Percentiles rank a stretch among this genome's conserved stretches.
Evolutionary conservation across 2,329 filamentous ascomycete genomes (phyloP).

Genomic region (Tolypocladium tropicale): DNA sequence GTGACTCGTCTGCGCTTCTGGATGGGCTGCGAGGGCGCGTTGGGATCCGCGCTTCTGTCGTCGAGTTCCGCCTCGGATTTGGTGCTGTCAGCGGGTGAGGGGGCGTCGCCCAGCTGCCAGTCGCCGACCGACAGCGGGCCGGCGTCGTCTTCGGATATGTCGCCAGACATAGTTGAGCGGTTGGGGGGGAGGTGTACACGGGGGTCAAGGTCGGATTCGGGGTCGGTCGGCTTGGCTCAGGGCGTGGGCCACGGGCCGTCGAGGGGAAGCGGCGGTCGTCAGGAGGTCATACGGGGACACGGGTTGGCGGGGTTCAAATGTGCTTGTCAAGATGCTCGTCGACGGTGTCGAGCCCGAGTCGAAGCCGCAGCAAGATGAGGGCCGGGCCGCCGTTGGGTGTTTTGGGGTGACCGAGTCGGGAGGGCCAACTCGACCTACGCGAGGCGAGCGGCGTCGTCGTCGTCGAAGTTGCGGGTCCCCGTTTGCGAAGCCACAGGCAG

Average conservation of each 20-base stretch:
- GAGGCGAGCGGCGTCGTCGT: constrained; percentile 4
- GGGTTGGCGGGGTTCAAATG: neutral
- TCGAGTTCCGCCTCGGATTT: constrained; percentile 31
- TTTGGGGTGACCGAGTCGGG: neutral
- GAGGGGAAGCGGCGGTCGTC: neutral
- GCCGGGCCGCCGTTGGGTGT: neutral
- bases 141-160: constrained; percentile 34
- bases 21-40: constrained; percentile 42
- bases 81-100: constrained; percentile 30
- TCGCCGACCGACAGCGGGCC: constrained; percentile 21
- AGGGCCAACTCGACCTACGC: neutral
- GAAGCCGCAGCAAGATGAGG: neutral
- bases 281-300: constrained; percentile 6
- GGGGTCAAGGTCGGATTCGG: neutral
- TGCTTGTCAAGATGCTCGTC: neutral
- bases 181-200: constrained; percentile 3
- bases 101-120: constrained; percentile 25
- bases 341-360: neutral
- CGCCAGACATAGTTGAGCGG: constrained; percentile 20
- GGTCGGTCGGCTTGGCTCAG: neutral
- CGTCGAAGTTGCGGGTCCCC: constrained; percentile 13
- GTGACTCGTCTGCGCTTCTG: constrained; percentile 73
- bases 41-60: constrained; percentile 21
- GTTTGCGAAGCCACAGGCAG: constrained; percentile 22
- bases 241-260: constrained; percentile 3